These are phyloP conservation scores for Eucalyptus marginata DNA, from an alignment of 345 rosid species.

Conservation along the genomic window DNA sequence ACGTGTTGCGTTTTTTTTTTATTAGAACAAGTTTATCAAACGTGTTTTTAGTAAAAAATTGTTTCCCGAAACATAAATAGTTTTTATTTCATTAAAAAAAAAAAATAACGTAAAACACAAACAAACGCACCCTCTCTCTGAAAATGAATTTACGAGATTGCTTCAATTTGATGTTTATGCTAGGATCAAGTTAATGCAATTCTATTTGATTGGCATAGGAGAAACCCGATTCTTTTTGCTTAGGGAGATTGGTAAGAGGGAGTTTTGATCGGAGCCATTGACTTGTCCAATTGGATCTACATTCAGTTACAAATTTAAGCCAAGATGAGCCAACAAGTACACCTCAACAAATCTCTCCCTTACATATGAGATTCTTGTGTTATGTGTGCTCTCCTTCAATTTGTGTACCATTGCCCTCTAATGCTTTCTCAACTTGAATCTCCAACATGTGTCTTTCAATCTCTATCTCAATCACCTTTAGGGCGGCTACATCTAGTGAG, in stretches of 20 bases:
- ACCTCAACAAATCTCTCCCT: neutral
- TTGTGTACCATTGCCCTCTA: neutral
- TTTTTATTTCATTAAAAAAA: too few relatives aligned
- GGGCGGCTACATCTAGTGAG: accelerated
- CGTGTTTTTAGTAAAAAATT: too few relatives aligned
- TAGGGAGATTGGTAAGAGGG: accelerated
- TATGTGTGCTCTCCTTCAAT: neutral
- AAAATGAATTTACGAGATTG: neutral
- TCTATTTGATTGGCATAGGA: neutral
- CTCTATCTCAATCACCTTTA: neutral
- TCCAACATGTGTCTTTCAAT: neutral
- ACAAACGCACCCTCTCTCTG: neutral
- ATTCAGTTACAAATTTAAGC: accelerated
- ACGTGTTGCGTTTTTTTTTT: too few relatives aligned
- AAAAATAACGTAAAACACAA: too few relatives aligned
- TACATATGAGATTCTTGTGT: neutral
- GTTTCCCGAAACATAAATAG: too few relatives aligned
- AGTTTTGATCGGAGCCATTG: accelerated
- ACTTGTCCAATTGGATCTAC: accelerated
- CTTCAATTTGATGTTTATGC: neutral
- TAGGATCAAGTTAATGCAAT: neutral
- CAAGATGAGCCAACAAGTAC: neutral
- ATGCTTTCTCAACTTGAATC: neutral
- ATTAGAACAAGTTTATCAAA: too few relatives aligned
- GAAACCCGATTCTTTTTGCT: neutral